A percentile compares a stretch with the other conserved stretches of the same genome.
phyloP scores from a whole-genome alignment of 1,284 basidiomycete genomes.

The Microbotryum lychnidis-dioicae region DNA sequence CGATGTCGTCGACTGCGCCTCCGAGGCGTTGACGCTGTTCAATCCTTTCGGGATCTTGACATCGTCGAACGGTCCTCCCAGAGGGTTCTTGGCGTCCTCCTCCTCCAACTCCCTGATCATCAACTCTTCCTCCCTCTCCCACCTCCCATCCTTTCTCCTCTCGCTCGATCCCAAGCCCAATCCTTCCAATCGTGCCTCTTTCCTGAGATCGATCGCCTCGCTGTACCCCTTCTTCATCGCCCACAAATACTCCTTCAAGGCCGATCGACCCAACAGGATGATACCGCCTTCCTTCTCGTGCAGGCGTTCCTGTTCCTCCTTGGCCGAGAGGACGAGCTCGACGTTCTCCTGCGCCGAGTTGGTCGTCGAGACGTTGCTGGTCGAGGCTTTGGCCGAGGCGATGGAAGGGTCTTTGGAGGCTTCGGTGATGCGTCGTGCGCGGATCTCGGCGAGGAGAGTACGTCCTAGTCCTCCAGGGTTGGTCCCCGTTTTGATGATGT shows the following conservation, averaged over 20 bases:
- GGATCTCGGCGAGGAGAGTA: conserved; percentile 64
- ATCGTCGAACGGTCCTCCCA: conserved; percentile 28
- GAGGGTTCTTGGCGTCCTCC: conserved; percentile 62
- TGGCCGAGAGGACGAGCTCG: conserved; percentile 53
- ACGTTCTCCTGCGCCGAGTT: conserved; percentile 42
- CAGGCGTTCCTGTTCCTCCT: conserved; percentile 44
- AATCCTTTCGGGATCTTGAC: conserved; percentile 13
- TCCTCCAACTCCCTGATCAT: conserved; percentile 39
- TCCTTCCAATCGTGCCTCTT: conserved; percentile 46
- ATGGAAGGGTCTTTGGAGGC: conserved; percentile 32
- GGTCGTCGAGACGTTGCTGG: conserved; percentile 9
- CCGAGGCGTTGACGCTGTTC: conserved; percentile 2
- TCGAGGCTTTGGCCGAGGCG: conserved; percentile 3
- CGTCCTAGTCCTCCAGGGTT: conserved; percentile 74
- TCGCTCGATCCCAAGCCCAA: conserved; percentile 31
- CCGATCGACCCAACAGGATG: conserved; percentile 79
- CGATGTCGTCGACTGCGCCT: background rate
- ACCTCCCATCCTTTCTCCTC: conserved; percentile 38
- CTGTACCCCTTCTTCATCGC: conserved; percentile 80
- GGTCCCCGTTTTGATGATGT: conserved; percentile 70
- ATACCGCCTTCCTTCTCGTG: conserved; percentile 69
- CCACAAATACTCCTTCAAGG: conserved; percentile 88
- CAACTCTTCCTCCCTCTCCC: conserved; percentile 60
- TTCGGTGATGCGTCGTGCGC: conserved; percentile 50
- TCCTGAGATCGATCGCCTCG: conserved; percentile 59